These are phyloP conservation scores for Helianthus tuberosus DNA, from an alignment of 129 eudicot species.

Conservation along the genomic window DNA sequence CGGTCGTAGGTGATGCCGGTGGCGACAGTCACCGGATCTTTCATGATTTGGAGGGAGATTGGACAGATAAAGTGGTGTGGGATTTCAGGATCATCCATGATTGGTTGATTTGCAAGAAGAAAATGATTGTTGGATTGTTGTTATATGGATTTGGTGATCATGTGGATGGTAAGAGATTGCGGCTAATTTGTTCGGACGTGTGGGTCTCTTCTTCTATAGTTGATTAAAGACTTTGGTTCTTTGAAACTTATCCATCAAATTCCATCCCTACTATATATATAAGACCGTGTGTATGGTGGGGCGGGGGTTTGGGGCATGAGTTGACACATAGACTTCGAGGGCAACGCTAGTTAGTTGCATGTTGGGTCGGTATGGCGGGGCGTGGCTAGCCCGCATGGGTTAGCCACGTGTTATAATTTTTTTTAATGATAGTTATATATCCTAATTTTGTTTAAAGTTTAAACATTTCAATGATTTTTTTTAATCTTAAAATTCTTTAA, in stretches of 20 bases:
- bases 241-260: conserved; percentile 11
- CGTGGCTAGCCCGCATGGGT: no score
- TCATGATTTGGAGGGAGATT: conserved; percentile 88
- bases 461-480: no score
- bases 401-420: no score
- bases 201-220: conserved; percentile 28
- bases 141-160: not conserved
- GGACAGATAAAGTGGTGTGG: conserved; percentile 83
- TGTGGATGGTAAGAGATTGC: conserved; percentile 44
- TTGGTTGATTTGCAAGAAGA: not conserved
- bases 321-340: no score
- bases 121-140: conserved; percentile 18
- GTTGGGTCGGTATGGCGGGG: no score
- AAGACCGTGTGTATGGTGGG: no score
- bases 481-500: no score
- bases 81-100: conserved; percentile 61
- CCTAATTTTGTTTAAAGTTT: no score
- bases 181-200: conserved; percentile 43
- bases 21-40: conserved; percentile 70
- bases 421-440: no score
- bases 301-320: no score
- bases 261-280: not conserved
- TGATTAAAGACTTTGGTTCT: conserved; percentile 16
- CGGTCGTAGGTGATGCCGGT: conserved; percentile 88
- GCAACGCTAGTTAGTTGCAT: no score